Conservation (phyloP, 805 yeast species). For the Teunomyces panamensis region DNA sequence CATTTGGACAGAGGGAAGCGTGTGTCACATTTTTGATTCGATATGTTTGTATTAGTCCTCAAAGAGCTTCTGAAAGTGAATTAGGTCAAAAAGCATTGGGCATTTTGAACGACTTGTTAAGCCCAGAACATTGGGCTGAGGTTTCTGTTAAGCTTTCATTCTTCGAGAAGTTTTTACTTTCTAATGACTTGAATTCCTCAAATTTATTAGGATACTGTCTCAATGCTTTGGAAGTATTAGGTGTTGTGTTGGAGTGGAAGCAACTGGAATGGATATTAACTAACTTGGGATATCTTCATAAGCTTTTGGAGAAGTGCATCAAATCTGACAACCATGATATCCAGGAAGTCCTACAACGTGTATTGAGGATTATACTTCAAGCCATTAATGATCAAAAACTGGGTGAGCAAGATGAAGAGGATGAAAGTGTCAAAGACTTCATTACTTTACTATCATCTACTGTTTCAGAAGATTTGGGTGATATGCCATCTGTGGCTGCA, state of each 20-base stretch:
- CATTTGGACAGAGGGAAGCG: constrained; percentile 81
- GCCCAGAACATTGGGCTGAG: constrained; percentile 80
- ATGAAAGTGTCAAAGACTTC: constrained; percentile 60
- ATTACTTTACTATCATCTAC: constrained; percentile 59
- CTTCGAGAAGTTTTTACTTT: constrained; percentile 82
- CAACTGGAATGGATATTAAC: constrained; percentile 73
- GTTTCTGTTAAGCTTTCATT: constrained; percentile 82
- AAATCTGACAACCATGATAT: constrained; percentile 81
- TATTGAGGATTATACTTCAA: constrained; percentile 62
- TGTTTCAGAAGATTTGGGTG: constrained; percentile 74
- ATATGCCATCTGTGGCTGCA: constrained; percentile 78
- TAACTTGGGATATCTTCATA: constrained; percentile 66
- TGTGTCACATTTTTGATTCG: constrained; percentile 86
- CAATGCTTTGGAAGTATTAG: constrained; percentile 87
- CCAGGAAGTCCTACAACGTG: constrained; percentile 79
- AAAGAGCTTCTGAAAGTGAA: constrained; percentile 79
- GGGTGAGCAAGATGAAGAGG: constrained; percentile 43
- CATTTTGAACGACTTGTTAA: constrained; percentile 69
- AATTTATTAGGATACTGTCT: constrained; percentile 75
- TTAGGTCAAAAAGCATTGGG: constrained; percentile 77
- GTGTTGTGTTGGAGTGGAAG: constrained; percentile 79
- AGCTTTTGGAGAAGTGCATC: constrained; percentile 74
- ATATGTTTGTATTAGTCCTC: constrained; percentile 82
- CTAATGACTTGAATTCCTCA: constrained; percentile 69
- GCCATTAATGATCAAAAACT: constrained; percentile 53